A percentile compares a stretch with the other conserved stretches of the same genome.
phyloP scores from a whole-genome alignment of 352 stramenopile genomes.

The Globisporangium sylvaticum region DNA sequence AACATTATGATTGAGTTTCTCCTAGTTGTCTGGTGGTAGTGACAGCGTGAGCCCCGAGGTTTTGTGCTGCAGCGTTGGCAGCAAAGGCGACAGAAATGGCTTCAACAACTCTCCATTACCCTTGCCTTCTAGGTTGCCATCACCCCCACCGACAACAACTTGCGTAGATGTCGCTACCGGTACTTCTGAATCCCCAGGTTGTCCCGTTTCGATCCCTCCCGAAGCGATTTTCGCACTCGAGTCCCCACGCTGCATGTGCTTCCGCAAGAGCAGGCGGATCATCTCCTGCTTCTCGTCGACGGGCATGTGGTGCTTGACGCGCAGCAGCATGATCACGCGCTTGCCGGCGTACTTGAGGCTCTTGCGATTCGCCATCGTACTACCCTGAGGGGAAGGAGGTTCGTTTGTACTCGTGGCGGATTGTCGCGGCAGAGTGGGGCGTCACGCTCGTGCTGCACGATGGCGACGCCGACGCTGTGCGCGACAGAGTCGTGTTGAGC shows the following conservation, averaged over 20 bases:
- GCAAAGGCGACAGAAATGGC: not conserved
- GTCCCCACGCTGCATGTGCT: conserved; percentile 21
- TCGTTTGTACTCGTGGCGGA: too few relatives aligned
- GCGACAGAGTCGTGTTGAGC: not conserved
- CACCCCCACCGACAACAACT: not conserved
- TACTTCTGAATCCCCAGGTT: not conserved
- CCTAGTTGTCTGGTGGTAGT: conserved; percentile 10
- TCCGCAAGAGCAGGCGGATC: conserved; percentile 49
- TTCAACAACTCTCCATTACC: not conserved
- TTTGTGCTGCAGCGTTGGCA: conserved; percentile 8
- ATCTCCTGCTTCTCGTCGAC: conserved; percentile 50
- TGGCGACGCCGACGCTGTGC: not conserved
- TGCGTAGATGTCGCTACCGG: not conserved
- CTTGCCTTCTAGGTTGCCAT: not conserved
- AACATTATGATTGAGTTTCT: not conserved
- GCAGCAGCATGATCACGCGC: conserved; percentile 64
- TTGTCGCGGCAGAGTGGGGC: not conserved
- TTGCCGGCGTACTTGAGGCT: conserved; percentile 56
- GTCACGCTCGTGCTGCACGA: not conserved
- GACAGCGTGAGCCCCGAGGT: conserved; percentile 20
- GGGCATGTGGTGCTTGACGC: conserved; percentile 43
- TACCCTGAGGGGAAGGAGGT: not conserved
- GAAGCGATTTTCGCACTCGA: not conserved
- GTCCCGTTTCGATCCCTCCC: not conserved
- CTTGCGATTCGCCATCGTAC: conserved; percentile 14